A percentile compares a stretch with the other conserved stretches of the same genome.
phyloP scores from a whole-genome alignment of 2,329 filamentous ascomycete species.

The Arthrobotrys sinensis region DNA sequence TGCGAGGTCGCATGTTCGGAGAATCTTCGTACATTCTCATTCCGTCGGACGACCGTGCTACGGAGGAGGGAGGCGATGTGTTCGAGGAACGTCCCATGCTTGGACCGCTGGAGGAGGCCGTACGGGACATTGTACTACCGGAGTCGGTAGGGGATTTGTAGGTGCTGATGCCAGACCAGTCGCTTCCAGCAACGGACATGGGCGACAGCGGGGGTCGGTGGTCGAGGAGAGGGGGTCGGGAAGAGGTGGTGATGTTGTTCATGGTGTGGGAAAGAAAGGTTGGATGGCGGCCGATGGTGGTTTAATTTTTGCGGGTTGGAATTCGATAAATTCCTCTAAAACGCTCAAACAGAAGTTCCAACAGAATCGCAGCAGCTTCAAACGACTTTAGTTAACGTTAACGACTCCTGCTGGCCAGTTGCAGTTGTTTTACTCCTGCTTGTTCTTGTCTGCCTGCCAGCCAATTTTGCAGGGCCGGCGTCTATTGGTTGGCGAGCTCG shows the following conservation, averaged over 20 bases:
- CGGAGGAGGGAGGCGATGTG: conserved; percentile 87
- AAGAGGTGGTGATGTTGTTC: conserved; percentile 54
- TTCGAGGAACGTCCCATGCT: conserved; percentile 66
- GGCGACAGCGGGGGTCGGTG: conserved; percentile 77
- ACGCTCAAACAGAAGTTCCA: conserved; percentile 49
- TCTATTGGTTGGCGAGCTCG: conserved; percentile 27
- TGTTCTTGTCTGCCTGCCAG: conserved; percentile 6
- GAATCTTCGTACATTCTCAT: conserved; percentile 74
- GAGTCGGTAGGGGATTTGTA: conserved; percentile 73
- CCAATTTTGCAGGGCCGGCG: conserved; percentile 14
- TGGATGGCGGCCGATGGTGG: conserved; percentile 1
- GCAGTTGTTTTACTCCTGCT: neutral
- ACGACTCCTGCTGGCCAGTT: neutral
- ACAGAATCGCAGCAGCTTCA: conserved; percentile 24
- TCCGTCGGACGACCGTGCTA: conserved; percentile 87
- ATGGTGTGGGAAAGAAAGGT: conserved; percentile 32
- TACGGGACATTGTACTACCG: conserved; percentile 73
- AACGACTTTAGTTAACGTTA: conserved; percentile 2
- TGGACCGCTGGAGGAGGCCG: conserved; percentile 63
- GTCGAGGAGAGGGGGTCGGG: conserved; percentile 53
- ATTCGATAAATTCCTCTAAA: conserved; percentile 59
- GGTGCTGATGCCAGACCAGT: conserved; percentile 81
- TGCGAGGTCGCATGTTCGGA: conserved; percentile 61
- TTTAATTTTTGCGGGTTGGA: conserved; percentile 42
- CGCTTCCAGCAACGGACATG: conserved; percentile 84